These are phyloP conservation scores for Botryotinia calthae DNA, from an alignment of 2,329 filamentous ascomycete species.

Conservation along the genomic window DNA sequence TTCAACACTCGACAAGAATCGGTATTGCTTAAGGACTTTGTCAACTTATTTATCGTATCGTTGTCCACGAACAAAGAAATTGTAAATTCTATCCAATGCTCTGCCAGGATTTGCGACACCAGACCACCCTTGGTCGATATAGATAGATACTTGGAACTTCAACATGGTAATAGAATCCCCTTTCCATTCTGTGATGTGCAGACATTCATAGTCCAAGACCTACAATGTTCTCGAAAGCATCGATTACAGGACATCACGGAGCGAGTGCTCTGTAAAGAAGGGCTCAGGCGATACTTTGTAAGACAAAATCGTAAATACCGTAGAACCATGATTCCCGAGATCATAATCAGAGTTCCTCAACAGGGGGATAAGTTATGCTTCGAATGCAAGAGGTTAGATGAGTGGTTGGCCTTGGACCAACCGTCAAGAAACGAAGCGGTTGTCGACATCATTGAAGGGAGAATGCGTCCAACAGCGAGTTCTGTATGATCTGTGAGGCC, in stretches of 20 bases:
- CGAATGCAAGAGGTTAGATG: neutral
- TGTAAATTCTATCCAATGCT: slow-evolving; percentile 4
- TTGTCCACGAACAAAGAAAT: neutral
- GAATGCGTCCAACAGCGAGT: neutral
- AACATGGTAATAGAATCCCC: accelerated
- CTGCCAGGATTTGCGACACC: neutral
- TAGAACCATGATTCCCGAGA: neutral
- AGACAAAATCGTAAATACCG: neutral
- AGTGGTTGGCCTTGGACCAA: neutral
- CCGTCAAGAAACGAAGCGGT: neutral
- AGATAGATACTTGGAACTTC: neutral
- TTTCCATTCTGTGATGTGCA: neutral
- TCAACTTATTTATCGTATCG: neutral
- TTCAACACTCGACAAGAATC: neutral
- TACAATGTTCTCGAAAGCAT: slow-evolving; percentile 1
- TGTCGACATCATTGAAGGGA: neutral
- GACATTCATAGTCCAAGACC: neutral
- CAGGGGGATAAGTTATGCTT: neutral
- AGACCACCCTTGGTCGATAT: neutral
- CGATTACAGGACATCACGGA: neutral
- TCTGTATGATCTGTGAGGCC: neutral
- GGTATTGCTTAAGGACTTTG: neutral
- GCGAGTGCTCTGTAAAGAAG: neutral
- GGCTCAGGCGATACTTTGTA: neutral
- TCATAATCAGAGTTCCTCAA: neutral